phyloP scores from a whole-genome alignment of 306 rosid species.

The Purshia tridentata region DNA sequence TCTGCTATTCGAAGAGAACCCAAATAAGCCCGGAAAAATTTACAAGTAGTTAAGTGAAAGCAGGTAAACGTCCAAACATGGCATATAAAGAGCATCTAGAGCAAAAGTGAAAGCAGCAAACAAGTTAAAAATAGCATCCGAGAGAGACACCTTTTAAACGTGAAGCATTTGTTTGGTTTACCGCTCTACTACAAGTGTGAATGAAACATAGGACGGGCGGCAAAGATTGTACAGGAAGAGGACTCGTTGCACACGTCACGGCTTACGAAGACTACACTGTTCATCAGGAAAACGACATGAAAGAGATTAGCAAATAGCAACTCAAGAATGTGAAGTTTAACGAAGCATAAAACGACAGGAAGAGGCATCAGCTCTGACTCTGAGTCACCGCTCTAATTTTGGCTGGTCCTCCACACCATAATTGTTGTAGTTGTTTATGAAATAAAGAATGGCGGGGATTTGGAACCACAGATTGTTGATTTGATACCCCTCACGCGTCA shows the following conservation, averaged over 20 bases:
- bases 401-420: not conserved
- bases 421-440: not conserved
- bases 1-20: not conserved
- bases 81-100: not conserved
- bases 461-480: not conserved
- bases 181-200: not conserved
- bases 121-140: not conserved
- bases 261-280: conserved; percentile 22
- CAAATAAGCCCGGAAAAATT: conserved; percentile 1
- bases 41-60: not conserved
- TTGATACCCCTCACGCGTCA: not conserved
- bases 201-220: too few species aligned
- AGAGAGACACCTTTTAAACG: not conserved
- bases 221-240: not conserved
- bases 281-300: not conserved
- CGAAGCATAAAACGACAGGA: not conserved
- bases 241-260: conserved; percentile 25
- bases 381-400: not conserved
- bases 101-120: not conserved
- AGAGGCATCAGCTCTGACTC: not conserved
- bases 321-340: not conserved
- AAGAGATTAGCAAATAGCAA: not conserved
- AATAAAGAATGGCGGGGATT: not conserved
- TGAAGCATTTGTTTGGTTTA: not conserved
- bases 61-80: not conserved